Conservation (phyloP, 768 basidiomycete genomes). For the Serendipita indica region DNA sequence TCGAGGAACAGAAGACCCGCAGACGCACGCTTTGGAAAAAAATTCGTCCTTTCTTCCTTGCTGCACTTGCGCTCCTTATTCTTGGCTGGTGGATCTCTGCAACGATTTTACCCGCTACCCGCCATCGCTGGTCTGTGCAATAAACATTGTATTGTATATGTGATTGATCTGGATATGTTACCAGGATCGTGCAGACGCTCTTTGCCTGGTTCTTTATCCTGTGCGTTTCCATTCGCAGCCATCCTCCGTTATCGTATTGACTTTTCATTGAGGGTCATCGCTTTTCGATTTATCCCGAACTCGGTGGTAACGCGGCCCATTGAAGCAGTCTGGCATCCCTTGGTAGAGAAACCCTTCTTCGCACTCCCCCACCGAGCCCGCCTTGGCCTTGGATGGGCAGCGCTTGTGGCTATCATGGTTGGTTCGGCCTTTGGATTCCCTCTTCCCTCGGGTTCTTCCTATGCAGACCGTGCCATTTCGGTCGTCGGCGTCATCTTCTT, state of each 20-base stretch:
- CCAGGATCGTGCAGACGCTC: constrained; percentile 64
- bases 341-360: constrained; percentile 55
- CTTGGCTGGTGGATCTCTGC: constrained; percentile 80
- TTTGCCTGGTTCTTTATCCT: constrained; percentile 73
- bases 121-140: constrained; percentile 51
- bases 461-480: constrained; percentile 68
- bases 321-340: constrained; percentile 49
- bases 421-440: constrained; percentile 79
- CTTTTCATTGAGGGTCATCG: constrained; percentile 38
- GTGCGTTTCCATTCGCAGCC: constrained; percentile 26
- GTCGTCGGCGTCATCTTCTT: constrained; percentile 68
- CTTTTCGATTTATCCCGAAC: constrained; percentile 73
- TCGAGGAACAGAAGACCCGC: constrained; percentile 3
- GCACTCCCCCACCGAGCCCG: constrained; percentile 36
- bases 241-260: neutral
- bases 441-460: constrained; percentile 46
- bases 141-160: constrained; percentile 8
- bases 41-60: constrained; percentile 28
- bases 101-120: constrained; percentile 49
- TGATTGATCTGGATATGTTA: constrained; percentile 10
- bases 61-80: constrained; percentile 41
- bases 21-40: constrained; percentile 10
- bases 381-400: constrained; percentile 57
- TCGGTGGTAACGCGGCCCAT: constrained; percentile 57
- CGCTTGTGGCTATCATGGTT: constrained; percentile 60